Evolutionary conservation across 371 early-diverging fungal species (phyloP).

Genomic region (Paramicrosporidium saccamoebae): DNA sequence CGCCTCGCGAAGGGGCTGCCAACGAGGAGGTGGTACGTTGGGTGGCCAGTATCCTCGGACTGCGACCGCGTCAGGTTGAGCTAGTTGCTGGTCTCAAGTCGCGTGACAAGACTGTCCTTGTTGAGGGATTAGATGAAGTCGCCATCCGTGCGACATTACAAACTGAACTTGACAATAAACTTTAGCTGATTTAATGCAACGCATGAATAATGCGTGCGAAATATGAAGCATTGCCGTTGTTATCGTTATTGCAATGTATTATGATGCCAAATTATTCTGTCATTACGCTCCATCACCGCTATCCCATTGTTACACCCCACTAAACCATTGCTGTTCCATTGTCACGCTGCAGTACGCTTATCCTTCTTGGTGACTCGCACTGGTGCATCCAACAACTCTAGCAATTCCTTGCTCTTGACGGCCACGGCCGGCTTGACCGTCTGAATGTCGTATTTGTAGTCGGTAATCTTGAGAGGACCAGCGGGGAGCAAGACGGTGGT

Average conservation of each 20-base stretch:
- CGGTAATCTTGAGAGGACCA: slow-evolving; percentile 31
- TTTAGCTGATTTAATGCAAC: too few relatives aligned
- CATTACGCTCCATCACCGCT: too few relatives aligned
- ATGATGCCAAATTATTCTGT: too few relatives aligned
- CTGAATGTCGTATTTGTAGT: slow-evolving; percentile 20
- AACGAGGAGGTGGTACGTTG: slow-evolving; percentile 4
- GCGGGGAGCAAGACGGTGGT: slow-evolving; percentile 40
- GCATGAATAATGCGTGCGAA: too few relatives aligned
- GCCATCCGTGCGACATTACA: too few relatives aligned
- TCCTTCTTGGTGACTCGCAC: slow-evolving; percentile 10
- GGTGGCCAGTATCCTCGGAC: slow-evolving; percentile 2
- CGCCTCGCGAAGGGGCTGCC: slow-evolving; percentile 6
- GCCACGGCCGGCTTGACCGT: slow-evolving; percentile 30
- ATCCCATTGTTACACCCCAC: too few relatives aligned
- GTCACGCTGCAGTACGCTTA: too few relatives aligned
- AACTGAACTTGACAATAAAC: too few relatives aligned
- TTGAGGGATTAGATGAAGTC: too few relatives aligned
- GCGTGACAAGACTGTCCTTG: slow-evolving; percentile 3
- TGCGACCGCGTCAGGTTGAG: slow-evolving; percentile 2
- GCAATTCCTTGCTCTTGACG: slow-evolving; percentile 28
- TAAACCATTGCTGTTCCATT: too few relatives aligned
- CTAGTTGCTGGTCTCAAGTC: slow-evolving; percentile 4
- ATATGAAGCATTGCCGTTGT: too few relatives aligned
- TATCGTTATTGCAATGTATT: too few relatives aligned
- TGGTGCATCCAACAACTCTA: slow-evolving; percentile 17